Base-by-base conservation (phyloP, 2,329 filamentous ascomycete genomes). In the Sclerotinia subarctica region DNA sequence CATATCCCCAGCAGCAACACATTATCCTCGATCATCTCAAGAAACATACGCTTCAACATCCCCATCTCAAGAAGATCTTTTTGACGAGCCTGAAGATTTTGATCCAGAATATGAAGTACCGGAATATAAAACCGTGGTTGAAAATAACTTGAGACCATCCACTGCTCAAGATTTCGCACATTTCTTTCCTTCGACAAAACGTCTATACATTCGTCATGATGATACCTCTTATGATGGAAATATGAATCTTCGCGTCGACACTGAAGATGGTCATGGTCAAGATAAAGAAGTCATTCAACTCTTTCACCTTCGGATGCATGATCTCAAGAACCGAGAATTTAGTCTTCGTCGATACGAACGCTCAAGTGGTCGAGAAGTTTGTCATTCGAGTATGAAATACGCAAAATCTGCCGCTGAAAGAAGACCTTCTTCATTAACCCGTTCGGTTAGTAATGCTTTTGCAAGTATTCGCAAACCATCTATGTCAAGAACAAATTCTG, bases 251-350 rank as follows among this genome's bases (percentile, higher is more conserved):
- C 89, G 94, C 44, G 85, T 98, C 69, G 94, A 97, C 77, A 94
- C 92, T 7, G 83, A 91, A 71, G 86, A 92, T 57, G 80, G 82
- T 35, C 84, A 85, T 35, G 67, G 66, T 15, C 56, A 60, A 44
- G 86, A 86, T 71, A 86, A 88, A 71, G 87, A 88, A 74, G 92
- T 88, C 6, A 80, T 88, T 15, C 86, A 89, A 77, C 88, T 99
- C 59, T 98, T 97, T 80, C 94, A 99, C 79, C 83, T 98, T 69
- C 91, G 93, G 75, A 97, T 99, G 93, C 90, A 97, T 78, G 93
- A 98, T 78, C 82, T 98, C 67, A 89, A 88, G 75, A 88, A 88
- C 73, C 88, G 95, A 62, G 91, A 96, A 70, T 97, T 97, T 79
- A 97, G 94, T 0, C 84, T 98, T 38, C 89, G 94, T 42, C 88